These are phyloP conservation scores for Papiliotrema flavescens DNA, from an alignment of 1,284 basidiomycete species.

Conservation along the genomic window DNA sequence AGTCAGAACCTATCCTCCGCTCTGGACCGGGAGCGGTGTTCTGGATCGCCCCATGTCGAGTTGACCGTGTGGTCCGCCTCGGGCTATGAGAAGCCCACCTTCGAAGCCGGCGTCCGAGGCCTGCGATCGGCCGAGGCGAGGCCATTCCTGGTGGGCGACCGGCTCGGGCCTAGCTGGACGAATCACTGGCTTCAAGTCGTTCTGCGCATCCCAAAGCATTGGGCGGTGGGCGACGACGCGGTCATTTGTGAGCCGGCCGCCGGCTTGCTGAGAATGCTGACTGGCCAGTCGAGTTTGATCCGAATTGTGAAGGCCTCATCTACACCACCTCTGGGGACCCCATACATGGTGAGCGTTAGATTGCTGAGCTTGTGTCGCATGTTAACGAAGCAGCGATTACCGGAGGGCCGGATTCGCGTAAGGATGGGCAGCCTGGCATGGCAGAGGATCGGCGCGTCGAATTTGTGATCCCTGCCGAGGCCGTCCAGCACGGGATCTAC, in stretches of 20 bases:
- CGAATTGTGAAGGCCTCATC: slow-evolving; percentile 1
- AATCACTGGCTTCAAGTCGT: slow-evolving; percentile 88
- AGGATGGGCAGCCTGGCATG: background rate
- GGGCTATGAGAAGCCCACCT: slow-evolving; percentile 68
- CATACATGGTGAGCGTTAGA: background rate
- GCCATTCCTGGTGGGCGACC: slow-evolving; percentile 18
- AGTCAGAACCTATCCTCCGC: background rate
- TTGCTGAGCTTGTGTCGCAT: slow-evolving; percentile 8
- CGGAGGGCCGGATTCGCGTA: slow-evolving; percentile 1
- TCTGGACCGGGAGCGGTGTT: background rate
- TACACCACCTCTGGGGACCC: background rate
- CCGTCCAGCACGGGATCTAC: slow-evolving; percentile 59
- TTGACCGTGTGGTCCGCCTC: slow-evolving; percentile 68
- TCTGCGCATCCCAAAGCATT: slow-evolving; percentile 53
- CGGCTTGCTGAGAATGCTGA: background rate
- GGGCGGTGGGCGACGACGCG: slow-evolving; percentile 52
- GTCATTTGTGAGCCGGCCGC: background rate
- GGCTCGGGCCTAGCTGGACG: slow-evolving; percentile 43
- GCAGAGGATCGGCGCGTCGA: slow-evolving; percentile 73
- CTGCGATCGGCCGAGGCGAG: background rate
- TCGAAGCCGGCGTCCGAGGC: slow-evolving; percentile 59
- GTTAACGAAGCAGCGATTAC: slow-evolving; percentile 1
- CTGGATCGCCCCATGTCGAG: background rate
- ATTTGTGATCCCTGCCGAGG: slow-evolving; percentile 71
- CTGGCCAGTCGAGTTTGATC: slow-evolving; percentile 5